Evolutionary conservation across 2,329 filamentous ascomycete species (phyloP).

Genomic region (Nemania abortiva): DNA sequence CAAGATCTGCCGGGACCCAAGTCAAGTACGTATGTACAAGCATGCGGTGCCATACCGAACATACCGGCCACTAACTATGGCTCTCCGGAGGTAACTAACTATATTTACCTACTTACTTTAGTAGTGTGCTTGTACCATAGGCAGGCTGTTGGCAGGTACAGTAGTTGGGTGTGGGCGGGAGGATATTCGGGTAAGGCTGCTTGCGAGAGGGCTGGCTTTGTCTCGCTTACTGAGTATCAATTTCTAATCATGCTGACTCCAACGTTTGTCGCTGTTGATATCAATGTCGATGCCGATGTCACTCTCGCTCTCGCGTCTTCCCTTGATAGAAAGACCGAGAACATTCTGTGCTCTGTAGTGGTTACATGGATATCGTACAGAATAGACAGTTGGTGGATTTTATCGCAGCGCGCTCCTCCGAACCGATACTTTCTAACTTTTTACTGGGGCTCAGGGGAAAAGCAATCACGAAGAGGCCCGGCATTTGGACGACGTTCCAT

Average conservation of each 20-base stretch:
- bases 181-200: conserved; percentile 36
- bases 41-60: neutral
- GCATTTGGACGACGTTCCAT: neutral
- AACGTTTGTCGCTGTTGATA: neutral
- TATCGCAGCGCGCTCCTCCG: neutral
- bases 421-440: too few relatives aligned
- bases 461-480: neutral
- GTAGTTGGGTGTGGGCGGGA: neutral
- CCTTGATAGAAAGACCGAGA: conserved; percentile 4
- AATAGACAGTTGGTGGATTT: neutral
- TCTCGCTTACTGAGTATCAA: conserved; percentile 40
- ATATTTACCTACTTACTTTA: neutral
- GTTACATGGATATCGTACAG: too few relatives aligned
- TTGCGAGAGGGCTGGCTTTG: conserved; percentile 29
- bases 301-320: neutral
- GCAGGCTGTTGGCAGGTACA: conserved; percentile 1
- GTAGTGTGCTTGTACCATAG: neutral
- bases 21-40: conserved; percentile 8
- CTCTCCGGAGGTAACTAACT: too few relatives aligned
- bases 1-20: conserved; percentile 46
- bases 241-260: conserved; percentile 40
- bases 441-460: neutral
- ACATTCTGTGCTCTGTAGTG: neutral
- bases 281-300: too few relatives aligned
- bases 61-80: too few relatives aligned